phyloP scores from a whole-genome alignment of 225 moss, liverwort and hornwort species.

The Pleurozium schreberi region DNA sequence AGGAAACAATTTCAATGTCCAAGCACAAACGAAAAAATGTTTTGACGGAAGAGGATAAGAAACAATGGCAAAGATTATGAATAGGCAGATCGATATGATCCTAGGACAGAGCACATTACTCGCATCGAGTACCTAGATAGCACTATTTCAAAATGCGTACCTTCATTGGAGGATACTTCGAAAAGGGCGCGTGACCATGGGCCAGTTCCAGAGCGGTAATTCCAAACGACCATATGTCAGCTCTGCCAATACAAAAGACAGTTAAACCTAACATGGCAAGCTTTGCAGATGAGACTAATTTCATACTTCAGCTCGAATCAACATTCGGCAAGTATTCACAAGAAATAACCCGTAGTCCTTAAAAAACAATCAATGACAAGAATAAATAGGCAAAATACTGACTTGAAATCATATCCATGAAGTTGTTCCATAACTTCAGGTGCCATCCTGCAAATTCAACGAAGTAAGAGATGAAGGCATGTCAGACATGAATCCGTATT shows the following conservation, averaged over 20 bases:
- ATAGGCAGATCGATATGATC: background rate
- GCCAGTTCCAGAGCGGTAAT: constrained; percentile 98
- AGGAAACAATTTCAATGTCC: background rate
- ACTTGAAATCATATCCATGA: constrained; percentile 98
- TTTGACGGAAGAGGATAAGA: background rate
- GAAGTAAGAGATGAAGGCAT: constrained; percentile 4
- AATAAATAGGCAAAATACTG: background rate
- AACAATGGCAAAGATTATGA: background rate
- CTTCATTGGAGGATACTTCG: constrained; percentile 98
- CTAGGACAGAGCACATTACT: background rate
- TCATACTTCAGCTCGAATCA: background rate
- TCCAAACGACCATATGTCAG: constrained; percentile 98
- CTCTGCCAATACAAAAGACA: constrained; percentile 29
- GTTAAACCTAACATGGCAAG: background rate
- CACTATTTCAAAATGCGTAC: constrained; percentile 15
- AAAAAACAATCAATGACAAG: background rate
- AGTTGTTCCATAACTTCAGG: constrained; percentile 99
- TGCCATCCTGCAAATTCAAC: constrained; percentile 68
- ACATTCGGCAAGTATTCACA: background rate
- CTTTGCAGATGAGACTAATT: background rate
- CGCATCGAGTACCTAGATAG: background rate
- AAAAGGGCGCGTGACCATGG: constrained; percentile 96
- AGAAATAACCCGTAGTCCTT: background rate
- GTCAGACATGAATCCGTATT: background rate
- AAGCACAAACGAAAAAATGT: background rate